Evolutionary conservation across 805 yeast species (phyloP).

Genomic region (Grigorovia humatica): DNA sequence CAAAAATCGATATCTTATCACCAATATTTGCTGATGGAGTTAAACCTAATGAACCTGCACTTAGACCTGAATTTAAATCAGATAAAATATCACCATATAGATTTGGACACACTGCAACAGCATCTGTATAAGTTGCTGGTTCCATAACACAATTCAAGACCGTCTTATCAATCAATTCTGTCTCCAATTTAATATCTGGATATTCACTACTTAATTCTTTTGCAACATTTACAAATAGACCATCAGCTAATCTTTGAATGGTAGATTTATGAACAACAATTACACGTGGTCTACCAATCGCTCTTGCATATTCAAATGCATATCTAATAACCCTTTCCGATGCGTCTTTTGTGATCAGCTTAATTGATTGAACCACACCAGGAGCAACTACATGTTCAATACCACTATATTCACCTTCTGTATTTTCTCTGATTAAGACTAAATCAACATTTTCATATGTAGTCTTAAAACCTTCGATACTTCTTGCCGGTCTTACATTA

Average conservation of each 20-base stretch:
- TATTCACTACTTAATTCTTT: slow-evolving; percentile 81
- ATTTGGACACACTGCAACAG: slow-evolving; percentile 96
- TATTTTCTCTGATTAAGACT: slow-evolving; percentile 95
- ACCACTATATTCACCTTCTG: slow-evolving; percentile 99
- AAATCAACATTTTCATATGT: slow-evolving; percentile 76
- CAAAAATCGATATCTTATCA: slow-evolving; percentile 93
- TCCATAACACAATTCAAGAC: slow-evolving; percentile 82
- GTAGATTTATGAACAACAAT: slow-evolving; percentile 97
- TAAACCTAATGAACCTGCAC: slow-evolving; percentile 94
- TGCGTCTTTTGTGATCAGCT: slow-evolving; percentile 92
- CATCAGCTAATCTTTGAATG: slow-evolving; percentile 96
- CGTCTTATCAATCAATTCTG: slow-evolving; percentile 91
- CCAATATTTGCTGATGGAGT: slow-evolving; percentile 99
- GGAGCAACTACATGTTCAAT: slow-evolving; percentile 97
- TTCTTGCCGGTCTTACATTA: slow-evolving; percentile 93
- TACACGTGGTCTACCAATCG: slow-evolving; percentile 78
- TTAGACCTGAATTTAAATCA: slow-evolving; percentile 89
- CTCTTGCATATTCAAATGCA: slow-evolving; percentile 92
- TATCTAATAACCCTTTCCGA: slow-evolving; percentile 94
- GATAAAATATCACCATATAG: slow-evolving; percentile 98
- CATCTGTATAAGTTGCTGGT: slow-evolving; percentile 74
- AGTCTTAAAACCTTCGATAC: slow-evolving; percentile 87
- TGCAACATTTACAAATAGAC: slow-evolving; percentile 88
- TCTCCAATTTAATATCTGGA: slow-evolving; percentile 77
- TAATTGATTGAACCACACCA: slow-evolving; percentile 97